Evolutionary conservation across 2,329 filamentous ascomycete species (phyloP), one percentile per base, ranked within the genome.

Genomic region (Neocucurbitaria cava): DNA sequence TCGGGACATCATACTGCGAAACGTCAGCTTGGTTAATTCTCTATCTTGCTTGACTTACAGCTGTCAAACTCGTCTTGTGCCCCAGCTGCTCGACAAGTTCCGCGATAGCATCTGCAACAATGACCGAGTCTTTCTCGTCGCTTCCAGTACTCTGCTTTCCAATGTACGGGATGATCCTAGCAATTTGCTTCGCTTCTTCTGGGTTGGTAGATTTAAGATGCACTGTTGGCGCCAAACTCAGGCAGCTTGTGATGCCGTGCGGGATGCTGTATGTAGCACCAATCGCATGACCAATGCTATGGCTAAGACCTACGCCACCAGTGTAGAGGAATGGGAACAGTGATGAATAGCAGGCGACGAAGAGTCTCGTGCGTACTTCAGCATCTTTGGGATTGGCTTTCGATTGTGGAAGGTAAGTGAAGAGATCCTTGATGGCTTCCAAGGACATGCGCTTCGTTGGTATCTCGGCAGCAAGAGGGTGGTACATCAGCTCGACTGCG

Each of bases 181-280:
- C 77, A 49, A 83, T 75, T 54, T 82, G 78, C 52, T 73, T 77
- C 18, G 81, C 81, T 52, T 81, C 79, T 13, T 78, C 76, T 8
- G 71, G 68, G 15, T 78, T 78, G 48, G 72, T 69, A 0, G 82
- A 80, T 59, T 84, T 85, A 44, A 84, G 70, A 61, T 80, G 81
- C 2, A 85, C 78, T 1, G 84, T 83, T 41, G 81, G 79, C 0
- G 80, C 79, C 3, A 85, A 68, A 23, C 81, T 84, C 59, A 85
- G 59, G 59, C 82, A 84, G 15, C 78, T 82, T 0, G 83, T 85
- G 44, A 83, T 79, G 2, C 83, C 83, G 52, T 85, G 83, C 0
- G 83, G 83, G 42, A 86, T 85, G 2, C 74, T 70, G 58, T 85
- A 86, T 0, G 83, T 83, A 8, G 78, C 79, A 13, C 83, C 83